phyloP scores from a whole-genome alignment of 208 protist species.

The Porcisia hertigi region DNA sequence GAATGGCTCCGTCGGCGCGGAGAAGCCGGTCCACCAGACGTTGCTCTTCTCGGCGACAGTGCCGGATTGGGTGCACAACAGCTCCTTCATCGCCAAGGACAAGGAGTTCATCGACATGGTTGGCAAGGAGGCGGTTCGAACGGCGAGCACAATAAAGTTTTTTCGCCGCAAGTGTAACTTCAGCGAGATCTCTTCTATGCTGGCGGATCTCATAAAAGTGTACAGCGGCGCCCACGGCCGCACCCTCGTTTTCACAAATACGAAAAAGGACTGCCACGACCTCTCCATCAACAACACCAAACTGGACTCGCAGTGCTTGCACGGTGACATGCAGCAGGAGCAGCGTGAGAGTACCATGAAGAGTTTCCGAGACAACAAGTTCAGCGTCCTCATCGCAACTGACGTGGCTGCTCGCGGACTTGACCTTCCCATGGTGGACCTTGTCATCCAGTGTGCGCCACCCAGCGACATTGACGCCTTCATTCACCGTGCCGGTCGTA shows the following conservation, averaged over 20 bases:
- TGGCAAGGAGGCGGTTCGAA: slow-evolving; percentile 94
- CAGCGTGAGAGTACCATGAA: slow-evolving; percentile 93
- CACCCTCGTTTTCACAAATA: slow-evolving; percentile 94
- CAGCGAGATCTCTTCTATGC: slow-evolving; percentile 88
- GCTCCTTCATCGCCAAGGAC: slow-evolving; percentile 78
- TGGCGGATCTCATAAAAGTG: slow-evolving; percentile 91
- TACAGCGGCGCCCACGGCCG: slow-evolving; percentile 85
- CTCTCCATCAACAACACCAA: slow-evolving; percentile 90
- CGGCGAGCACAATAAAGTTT: slow-evolving; percentile 86
- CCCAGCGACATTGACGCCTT: slow-evolving; percentile 94
- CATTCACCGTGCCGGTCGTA: slow-evolving; percentile 97
- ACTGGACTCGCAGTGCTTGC: slow-evolving; percentile 94
- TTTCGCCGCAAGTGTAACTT: slow-evolving; percentile 92
- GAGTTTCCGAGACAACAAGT: slow-evolving; percentile 93
- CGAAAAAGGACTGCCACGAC: slow-evolving; percentile 92
- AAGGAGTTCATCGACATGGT: slow-evolving; percentile 96
- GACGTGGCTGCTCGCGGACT: slow-evolving; percentile 91
- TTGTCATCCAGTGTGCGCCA: slow-evolving; percentile 88
- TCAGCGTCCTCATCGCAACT: slow-evolving; percentile 94
- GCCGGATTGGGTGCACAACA: slow-evolving; percentile 90
- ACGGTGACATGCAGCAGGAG: slow-evolving; percentile 95
- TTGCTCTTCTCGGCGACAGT: slow-evolving; percentile 94
- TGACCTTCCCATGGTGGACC: slow-evolving; percentile 88
- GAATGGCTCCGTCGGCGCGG: slow-evolving; percentile 88
- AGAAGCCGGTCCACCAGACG: slow-evolving; percentile 82